These are phyloP conservation scores for Mucor lusitanicus DNA, from an alignment of 371 early-diverging fungal species.

Conservation along the genomic window DNA sequence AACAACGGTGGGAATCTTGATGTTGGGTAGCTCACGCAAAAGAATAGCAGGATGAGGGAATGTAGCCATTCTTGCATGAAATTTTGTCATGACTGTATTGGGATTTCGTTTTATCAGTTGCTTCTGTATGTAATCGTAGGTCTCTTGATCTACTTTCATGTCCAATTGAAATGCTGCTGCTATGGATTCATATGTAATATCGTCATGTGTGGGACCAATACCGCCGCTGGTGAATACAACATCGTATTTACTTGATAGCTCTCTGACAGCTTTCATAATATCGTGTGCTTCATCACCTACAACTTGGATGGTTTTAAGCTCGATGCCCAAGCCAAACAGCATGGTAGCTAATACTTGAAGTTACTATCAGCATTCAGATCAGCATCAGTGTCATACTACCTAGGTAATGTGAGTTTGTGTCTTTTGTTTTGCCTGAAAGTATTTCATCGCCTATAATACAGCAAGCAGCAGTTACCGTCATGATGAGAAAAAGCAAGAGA, in stretches of 20 bases:
- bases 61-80: conserved; percentile 60
- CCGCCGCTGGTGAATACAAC: conserved; percentile 74
- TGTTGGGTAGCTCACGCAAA: conserved; percentile 35
- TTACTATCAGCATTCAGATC: not conserved
- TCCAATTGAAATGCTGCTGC: conserved; percentile 59
- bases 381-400: conserved; percentile 26
- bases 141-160: conserved; percentile 51
- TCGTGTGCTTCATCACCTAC: conserved; percentile 53
- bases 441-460: conserved; percentile 69
- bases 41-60: conserved; percentile 51
- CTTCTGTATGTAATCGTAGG: conserved; percentile 50
- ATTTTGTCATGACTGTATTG: conserved; percentile 8
- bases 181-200: conserved; percentile 70
- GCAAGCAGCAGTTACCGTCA: conserved; percentile 34
- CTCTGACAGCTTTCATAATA: conserved; percentile 48
- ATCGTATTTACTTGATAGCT: conserved; percentile 48
- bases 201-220: conserved; percentile 71
- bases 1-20: conserved; percentile 66
- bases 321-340: conserved; percentile 61
- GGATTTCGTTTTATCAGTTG: conserved; percentile 16
- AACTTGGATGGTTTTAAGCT: conserved; percentile 55
- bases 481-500: not conserved
- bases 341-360: conserved; percentile 39
- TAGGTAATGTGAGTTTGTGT: conserved; percentile 63
- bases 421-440: conserved; percentile 70